Base-by-base conservation (phyloP, 2,329 filamentous ascomycete species). In the Fusarium vanettenii region DNA sequence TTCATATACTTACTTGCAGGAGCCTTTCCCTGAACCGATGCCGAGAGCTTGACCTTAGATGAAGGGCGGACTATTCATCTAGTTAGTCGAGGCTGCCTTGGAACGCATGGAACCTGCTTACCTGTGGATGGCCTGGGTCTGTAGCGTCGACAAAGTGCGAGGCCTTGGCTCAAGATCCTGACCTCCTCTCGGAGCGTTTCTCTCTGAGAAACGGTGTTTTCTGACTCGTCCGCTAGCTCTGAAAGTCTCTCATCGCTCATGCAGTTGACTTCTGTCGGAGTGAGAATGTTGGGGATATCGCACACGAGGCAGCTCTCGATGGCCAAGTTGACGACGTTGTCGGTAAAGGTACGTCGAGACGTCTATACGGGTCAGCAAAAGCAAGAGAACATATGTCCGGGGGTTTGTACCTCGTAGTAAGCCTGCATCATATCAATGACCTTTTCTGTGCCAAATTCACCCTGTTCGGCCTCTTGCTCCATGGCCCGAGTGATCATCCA, bases 301-400 rank as follows among this genome's bases (percentile, higher is more conserved):
- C 66, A 76, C 0, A 89, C 76, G 1, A 89, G 82, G 52, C 86
- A 88, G 35, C 85, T 85, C 72, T 89, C 87, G 1, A 87, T 80
- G 0, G 83, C 87, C 1, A 88, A 79, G n/a, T 83, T 87, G 20
- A 85, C 81, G 11, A 89, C 79, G 22, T 87, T 87, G 5, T 89
- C 85, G 4, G 85, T 80, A 57, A 89, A 87, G 0, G 83, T 85
- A 14, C 84, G 74, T 4, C 85, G 79, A 2, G 85, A 83, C 76
- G 85, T 83, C 84, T 86, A 8, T 31, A 20, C 5, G 6, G 13
- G 43, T 71, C 10, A 70, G 55, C 3, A 57, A 10, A 2, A 2
- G 5, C 2, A 4, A n/a, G 5, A 1, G 5, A 3, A 6, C 0
- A 16, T 14, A 5, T 3, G 2, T 41, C 64, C 60, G 4, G 27